Percentiles rank a stretch among this genome's conserved stretches.
phyloP scores from a whole-genome alignment of 2,329 filamentous ascomycete species.

The Penicillium olsonii region DNA sequence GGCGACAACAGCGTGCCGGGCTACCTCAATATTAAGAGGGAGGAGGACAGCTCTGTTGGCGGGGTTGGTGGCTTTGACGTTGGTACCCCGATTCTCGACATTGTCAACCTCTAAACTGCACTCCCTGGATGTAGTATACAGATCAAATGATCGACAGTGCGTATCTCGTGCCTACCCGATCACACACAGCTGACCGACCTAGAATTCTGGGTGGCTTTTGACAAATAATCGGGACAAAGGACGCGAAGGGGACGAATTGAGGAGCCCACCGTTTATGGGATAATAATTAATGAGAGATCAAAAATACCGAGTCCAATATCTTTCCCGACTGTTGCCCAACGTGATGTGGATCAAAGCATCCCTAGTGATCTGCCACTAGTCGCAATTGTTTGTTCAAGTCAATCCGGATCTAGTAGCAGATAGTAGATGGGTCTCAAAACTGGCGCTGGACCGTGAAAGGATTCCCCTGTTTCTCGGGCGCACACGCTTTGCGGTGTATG shows the following conservation, averaged over 20 bases:
- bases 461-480: neutral
- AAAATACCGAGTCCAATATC: neutral
- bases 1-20: too few relatives aligned
- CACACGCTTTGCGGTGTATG: neutral
- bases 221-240: neutral
- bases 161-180: neutral
- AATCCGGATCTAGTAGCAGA: neutral
- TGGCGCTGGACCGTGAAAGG: neutral
- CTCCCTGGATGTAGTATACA: neutral
- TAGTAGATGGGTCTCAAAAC: neutral
- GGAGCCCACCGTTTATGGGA: neutral
- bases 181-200: neutral
- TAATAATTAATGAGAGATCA: neutral
- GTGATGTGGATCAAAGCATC: neutral
- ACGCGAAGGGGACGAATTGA: neutral
- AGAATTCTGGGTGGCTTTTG: neutral
- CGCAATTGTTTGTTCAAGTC: neutral
- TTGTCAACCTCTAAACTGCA: neutral
- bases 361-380: neutral
- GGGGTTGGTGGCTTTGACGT: neutral
- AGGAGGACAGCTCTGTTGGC: neutral
- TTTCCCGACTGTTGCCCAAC: neutral
- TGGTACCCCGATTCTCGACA: neutral
- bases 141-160: neutral
- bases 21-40: neutral